Conservation (phyloP, 208 protist genomes). For the Leishmania mexicana region DNA sequence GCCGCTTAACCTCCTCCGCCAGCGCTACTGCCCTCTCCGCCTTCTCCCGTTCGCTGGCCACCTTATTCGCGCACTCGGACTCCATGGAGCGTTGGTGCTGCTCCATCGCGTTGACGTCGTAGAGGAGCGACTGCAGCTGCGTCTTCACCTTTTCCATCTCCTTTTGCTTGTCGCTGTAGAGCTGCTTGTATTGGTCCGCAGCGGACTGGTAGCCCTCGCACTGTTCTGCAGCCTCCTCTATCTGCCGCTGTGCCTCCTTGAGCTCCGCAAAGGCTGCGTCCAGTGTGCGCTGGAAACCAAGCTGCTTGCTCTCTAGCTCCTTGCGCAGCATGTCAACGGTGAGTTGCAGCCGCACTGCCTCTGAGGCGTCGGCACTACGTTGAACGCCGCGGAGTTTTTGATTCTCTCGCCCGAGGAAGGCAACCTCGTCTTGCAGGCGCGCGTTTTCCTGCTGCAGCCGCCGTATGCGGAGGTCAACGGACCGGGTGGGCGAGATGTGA, state of each 20-base stretch:
- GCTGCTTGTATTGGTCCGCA: slow-evolving; percentile 49
- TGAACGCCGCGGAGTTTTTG: slow-evolving; percentile 41
- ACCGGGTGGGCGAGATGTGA: slow-evolving; percentile 4
- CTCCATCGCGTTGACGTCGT: slow-evolving; percentile 41
- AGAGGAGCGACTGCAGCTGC: slow-evolving; percentile 35
- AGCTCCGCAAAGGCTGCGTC: slow-evolving; percentile 18
- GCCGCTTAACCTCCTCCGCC: slow-evolving; percentile 47
- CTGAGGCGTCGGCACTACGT: slow-evolving; percentile 35
- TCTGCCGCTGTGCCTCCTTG: slow-evolving; percentile 23
- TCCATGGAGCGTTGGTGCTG: slow-evolving; percentile 34
- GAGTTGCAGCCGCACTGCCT: slow-evolving; percentile 40
- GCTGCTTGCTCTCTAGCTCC: slow-evolving; percentile 42
- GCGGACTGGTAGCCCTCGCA: slow-evolving; percentile 43
- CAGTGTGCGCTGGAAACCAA: slow-evolving; percentile 26
- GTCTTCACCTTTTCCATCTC: slow-evolving; percentile 43
- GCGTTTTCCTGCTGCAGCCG: slow-evolving; percentile 53
- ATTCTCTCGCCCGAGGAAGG: slow-evolving; percentile 51
- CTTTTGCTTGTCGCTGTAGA: slow-evolving; percentile 50
- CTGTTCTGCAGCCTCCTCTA: slow-evolving; percentile 40
- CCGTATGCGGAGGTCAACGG: slow-evolving; percentile 27
- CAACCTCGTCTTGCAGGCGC: slow-evolving; percentile 53
- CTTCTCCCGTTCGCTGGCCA: slow-evolving; percentile 38
- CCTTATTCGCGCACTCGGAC: slow-evolving; percentile 30
- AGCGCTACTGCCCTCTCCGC: slow-evolving; percentile 26
- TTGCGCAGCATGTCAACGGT: slow-evolving; percentile 51